A percentile compares a stretch with the other conserved stretches of the same genome.
phyloP scores from a whole-genome alignment of 805 yeast species.

The Saccharomyces mikatae region DNA sequence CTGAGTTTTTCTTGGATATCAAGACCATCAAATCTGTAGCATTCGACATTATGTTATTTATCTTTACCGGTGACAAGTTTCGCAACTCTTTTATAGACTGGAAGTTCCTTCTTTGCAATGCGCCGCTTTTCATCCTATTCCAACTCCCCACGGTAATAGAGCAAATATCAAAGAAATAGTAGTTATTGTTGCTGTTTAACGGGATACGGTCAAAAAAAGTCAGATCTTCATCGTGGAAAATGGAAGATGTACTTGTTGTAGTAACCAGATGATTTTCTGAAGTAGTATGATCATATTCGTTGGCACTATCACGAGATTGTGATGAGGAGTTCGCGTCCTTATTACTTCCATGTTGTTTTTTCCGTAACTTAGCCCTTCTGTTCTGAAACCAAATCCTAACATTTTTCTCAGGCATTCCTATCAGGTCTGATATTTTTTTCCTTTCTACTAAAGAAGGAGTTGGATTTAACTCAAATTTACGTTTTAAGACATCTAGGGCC shows the following conservation, averaged over 20 bases:
- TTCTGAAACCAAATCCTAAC: conserved; percentile 93
- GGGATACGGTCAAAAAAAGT: conserved; percentile 38
- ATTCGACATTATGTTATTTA: conserved; percentile 54
- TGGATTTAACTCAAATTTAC: conserved; percentile 63
- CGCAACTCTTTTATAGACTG: conserved; percentile 39
- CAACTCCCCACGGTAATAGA: conserved; percentile 71
- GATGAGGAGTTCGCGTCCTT: conserved; percentile 4
- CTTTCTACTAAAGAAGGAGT: conserved; percentile 70
- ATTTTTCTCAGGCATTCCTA: conserved; percentile 80
- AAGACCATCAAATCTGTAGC: conserved; percentile 65
- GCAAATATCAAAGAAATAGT: conserved; percentile 58
- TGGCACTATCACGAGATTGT: conserved; percentile 10
- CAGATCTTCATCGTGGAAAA: conserved; percentile 7
- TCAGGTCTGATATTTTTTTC: conserved; percentile 57
- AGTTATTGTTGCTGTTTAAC: conserved; percentile 52
- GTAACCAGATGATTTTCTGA: neutral
- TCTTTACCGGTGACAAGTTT: conserved; percentile 59
- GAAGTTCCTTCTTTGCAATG: conserved; percentile 32
- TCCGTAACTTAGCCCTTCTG: conserved; percentile 69
- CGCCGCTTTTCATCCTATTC: conserved; percentile 70
- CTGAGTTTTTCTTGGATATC: conserved; percentile 59
- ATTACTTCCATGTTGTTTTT: conserved; percentile 21
- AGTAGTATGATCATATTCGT: neutral
- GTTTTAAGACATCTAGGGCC: conserved; percentile 56
- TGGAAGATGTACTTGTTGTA: conserved; percentile 7